Percentiles rank a stretch among this genome's conserved stretches.
phyloP scores from a whole-genome alignment of 306 rosid genomes.

The Purshia tridentata region DNA sequence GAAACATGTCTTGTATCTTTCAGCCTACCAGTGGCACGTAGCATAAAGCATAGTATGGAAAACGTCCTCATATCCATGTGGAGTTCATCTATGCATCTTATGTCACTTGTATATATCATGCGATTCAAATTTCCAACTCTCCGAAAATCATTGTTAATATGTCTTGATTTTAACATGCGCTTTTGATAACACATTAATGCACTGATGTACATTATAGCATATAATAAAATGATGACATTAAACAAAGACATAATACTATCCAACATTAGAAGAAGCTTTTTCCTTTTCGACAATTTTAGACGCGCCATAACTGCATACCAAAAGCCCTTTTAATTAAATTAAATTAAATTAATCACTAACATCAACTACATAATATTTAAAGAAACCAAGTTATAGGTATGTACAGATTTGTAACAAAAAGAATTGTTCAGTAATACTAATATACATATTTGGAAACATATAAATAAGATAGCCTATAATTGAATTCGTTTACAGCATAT shows the following conservation, averaged over 20 bases:
- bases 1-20: neutral
- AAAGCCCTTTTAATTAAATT: neutral
- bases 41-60: neutral
- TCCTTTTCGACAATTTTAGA: neutral
- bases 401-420: no score
- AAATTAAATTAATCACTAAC: no score
- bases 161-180: neutral
- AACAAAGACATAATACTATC: neutral
- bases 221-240: neutral
- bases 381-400: no score
- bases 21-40: neutral
- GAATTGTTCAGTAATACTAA: no score
- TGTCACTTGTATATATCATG: neutral
- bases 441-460: no score
- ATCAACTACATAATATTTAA: no score
- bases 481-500: no score
- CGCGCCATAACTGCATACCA: neutral
- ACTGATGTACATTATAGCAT: neutral
- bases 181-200: neutral
- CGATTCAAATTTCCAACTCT: neutral
- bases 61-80: constrained; percentile 3
- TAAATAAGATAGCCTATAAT: no score
- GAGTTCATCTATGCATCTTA: neutral
- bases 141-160: neutral
- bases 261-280: neutral